These are phyloP conservation scores for Coprinopsis cinerea DNA, from an alignment of 768 basidiomycete species.

Conservation along the genomic window DNA sequence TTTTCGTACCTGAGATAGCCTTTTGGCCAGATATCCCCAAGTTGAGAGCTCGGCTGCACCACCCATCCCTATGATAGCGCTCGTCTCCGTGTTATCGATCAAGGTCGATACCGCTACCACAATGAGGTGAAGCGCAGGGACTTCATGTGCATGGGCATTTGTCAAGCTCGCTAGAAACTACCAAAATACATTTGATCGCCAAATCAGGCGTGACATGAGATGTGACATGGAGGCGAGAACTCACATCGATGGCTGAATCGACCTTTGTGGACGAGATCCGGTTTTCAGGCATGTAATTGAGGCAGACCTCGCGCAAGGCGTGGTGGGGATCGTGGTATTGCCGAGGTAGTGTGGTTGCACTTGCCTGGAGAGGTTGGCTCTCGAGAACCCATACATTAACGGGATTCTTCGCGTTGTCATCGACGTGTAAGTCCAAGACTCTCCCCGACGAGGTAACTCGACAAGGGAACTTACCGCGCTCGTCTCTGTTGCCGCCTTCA, in stretches of 20 bases:
- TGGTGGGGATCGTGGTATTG: slow-evolving; percentile 35
- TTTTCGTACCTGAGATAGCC: slow-evolving; percentile 36
- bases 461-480: slow-evolving; percentile 31
- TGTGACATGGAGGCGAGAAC: slow-evolving; percentile 13
- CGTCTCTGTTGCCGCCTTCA: slow-evolving; percentile 32
- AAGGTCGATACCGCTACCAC: slow-evolving; percentile 49
- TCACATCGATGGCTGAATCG: slow-evolving; percentile 40
- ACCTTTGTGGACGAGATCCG: slow-evolving; percentile 39
- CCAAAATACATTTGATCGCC: slow-evolving; percentile 11
- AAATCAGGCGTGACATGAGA: not conserved
- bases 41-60: slow-evolving; percentile 23
- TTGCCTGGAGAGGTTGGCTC: slow-evolving; percentile 32
- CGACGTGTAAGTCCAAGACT: not conserved
- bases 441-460: not conserved
- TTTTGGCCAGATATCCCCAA: slow-evolving; percentile 38
- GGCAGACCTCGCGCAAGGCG: slow-evolving; percentile 34
- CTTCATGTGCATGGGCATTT: slow-evolving; percentile 16
- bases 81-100: slow-evolving; percentile 11
- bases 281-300: slow-evolving; percentile 38
- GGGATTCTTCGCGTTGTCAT: not conserved
- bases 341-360: slow-evolving; percentile 24
- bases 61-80: slow-evolving; percentile 23
- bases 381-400: slow-evolving; percentile 39
- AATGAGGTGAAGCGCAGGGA: slow-evolving; percentile 43
- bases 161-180: slow-evolving; percentile 25